Conservation (phyloP, 495 filamentous ascomycete genomes). For the Neurospora pannonica region DNA sequence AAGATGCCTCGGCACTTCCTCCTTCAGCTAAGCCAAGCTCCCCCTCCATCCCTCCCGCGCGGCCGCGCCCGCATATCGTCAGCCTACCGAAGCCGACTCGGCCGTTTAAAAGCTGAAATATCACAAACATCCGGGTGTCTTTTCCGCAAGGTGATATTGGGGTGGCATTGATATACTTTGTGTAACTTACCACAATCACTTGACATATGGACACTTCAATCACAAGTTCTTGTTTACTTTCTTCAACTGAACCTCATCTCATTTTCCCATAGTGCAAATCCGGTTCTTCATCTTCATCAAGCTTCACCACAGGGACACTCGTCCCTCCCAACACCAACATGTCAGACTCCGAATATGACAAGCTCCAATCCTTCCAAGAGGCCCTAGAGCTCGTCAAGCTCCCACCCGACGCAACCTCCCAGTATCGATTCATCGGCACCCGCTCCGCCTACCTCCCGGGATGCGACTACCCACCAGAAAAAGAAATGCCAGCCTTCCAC, state of each 20-base stretch:
- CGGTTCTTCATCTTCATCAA: not conserved
- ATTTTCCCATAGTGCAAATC: not conserved
- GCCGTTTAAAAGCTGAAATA: not conserved
- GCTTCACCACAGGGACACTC: not conserved
- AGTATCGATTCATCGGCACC: slow-evolving; percentile 29
- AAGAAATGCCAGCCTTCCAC: slow-evolving; percentile 4
- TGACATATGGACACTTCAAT: not conserved
- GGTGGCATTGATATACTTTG: not conserved
- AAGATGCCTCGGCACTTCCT: slow-evolving; percentile 1
- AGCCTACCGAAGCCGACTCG: not conserved
- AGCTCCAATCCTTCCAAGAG: slow-evolving; percentile 31
- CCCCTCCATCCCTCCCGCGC: not conserved
- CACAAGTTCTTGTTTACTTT: not conserved
- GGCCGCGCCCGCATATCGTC: not conserved
- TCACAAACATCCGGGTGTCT: slow-evolving; percentile 2
- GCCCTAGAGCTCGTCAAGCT: slow-evolving; percentile 25
- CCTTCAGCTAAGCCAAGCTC: not conserved
- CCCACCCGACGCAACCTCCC: slow-evolving; percentile 11
- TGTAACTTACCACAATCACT: not conserved
- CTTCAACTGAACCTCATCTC: not conserved
- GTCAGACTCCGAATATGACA: slow-evolving; percentile 5
- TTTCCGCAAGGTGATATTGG: not conserved
- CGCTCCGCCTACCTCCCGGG: slow-evolving; percentile 25
- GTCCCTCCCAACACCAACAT: not conserved
- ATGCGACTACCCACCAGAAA: slow-evolving; percentile 13